Conservation (phyloP, 139 green algal genomes). For the Limnomonas spitsbergensis region DNA sequence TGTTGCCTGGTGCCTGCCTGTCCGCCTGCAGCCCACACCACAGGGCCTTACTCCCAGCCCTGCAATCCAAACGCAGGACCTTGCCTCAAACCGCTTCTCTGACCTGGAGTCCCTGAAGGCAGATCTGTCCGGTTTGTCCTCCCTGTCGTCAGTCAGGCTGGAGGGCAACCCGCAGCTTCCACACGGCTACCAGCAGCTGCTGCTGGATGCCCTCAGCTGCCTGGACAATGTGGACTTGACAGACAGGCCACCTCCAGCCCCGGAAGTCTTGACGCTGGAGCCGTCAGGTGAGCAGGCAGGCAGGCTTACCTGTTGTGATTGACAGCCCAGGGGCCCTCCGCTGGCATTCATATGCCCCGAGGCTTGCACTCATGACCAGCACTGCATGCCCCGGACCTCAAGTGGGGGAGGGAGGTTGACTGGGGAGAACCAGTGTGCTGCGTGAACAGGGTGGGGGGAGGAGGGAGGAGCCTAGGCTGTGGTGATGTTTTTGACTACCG, state of each 20-base stretch:
- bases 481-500: too few relatives aligned
- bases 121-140: neutral
- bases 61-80: too few relatives aligned
- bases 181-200: neutral
- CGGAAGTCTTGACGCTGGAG: conserved; percentile 18
- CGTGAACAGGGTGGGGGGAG: too few relatives aligned
- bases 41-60: too few relatives aligned
- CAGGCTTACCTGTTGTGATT: neutral
- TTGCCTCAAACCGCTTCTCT: conserved; percentile 22
- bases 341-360: neutral
- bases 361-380: neutral
- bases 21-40: too few relatives aligned
- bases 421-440: too few relatives aligned
- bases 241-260: conserved; percentile 9
- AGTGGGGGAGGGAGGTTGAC: neutral
- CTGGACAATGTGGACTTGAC: conserved; percentile 22
- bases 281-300: neutral
- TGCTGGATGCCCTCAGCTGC: conserved; percentile 16
- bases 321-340: neutral
- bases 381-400: neutral
- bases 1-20: too few relatives aligned
- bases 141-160: conserved; percentile 12
- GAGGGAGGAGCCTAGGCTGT: too few relatives aligned
- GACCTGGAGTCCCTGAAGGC: neutral
- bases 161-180: conserved; percentile 16